A percentile compares a stretch with the other conserved stretches of the same genome.
Evolutionary conservation across 495 filamentous ascomycete species (phyloP).

Genomic region (Hypoxylon fragiforme): DNA sequence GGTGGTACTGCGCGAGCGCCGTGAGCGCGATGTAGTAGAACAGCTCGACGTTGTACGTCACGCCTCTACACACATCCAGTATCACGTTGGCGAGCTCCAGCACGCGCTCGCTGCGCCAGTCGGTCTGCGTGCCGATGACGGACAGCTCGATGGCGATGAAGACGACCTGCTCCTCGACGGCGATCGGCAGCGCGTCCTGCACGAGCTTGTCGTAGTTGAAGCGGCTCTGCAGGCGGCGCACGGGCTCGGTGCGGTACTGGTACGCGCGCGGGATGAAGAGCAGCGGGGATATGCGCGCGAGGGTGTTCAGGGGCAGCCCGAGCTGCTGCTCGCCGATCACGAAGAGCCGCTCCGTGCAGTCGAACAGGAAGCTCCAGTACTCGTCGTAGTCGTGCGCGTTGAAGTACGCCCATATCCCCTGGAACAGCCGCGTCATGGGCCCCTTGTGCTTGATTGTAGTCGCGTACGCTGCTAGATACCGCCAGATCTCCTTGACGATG

Average conservation of each 20-base stretch:
- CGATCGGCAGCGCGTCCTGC: constrained; percentile 31
- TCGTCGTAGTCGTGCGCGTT: constrained; percentile 38
- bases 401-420: constrained; percentile 35
- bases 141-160: constrained; percentile 36
- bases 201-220: constrained; percentile 31
- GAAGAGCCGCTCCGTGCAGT: constrained; percentile 37
- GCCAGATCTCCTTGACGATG: constrained; percentile 39
- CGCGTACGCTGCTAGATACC: constrained; percentile 37
- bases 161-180: constrained; percentile 33
- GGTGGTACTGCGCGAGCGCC: constrained; percentile 34
- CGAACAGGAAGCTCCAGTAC: constrained; percentile 38
- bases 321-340: constrained; percentile 33
- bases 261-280: constrained; percentile 38
- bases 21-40: constrained; percentile 37
- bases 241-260: constrained; percentile 31
- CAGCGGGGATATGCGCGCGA: constrained; percentile 34
- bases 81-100: constrained; percentile 35
- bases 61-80: constrained; percentile 35
- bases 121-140: constrained; percentile 31
- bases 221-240: constrained; percentile 35
- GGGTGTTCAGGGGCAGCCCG: constrained; percentile 35
- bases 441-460: constrained; percentile 23
- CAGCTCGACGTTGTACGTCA: constrained; percentile 36
- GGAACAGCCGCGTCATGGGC: constrained; percentile 33
- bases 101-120: constrained; percentile 33